Base-by-base conservation (phyloP, 352 stramenopile species). In the Globisporangium perplexum region DNA sequence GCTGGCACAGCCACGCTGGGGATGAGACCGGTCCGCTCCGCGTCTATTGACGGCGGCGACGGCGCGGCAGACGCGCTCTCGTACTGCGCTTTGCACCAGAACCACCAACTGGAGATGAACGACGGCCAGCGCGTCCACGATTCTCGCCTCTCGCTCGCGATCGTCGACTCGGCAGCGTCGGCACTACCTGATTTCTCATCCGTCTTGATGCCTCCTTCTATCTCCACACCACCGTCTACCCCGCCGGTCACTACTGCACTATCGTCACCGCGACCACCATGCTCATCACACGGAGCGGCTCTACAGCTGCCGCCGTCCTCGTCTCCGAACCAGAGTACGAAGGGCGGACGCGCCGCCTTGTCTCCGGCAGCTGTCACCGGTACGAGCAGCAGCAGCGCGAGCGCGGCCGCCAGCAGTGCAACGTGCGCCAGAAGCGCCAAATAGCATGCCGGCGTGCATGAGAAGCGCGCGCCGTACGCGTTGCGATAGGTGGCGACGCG, bases 381-480 rank as follows among this genome's bases (percentile, higher is more conserved):
- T n/a, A 85, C 55, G 24, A 78, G 42, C 10, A 62, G 63, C 31
- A 90, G 47, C 26, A 90, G 58, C 20, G 63, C 39, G 18, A 45
- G 20, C n/a, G 20, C 39, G 7, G 7, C n/a, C 7, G 0, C n/a
- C 39, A 45, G 18, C 5, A 45, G 18, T 7, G 69, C 31, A 10
- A 70, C 48, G 45, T 86, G 70, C 20, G 62, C 43, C 18, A 57
- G 50, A 20, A 74, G 62, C 31, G 73, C 62, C 49, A 82, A 68
- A 35, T 65, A 62, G 53, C 77, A 90, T 17, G 69, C 71, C 10
- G 65, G 57, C 17, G 69, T 60, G 44, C 71, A 86, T 24, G 63
- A 41, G 28, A 88, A 87, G 30, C 66, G 69, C 28, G 75, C 72
- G 11, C 80, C 80, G 48, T 85, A 86, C 18, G 55, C 77, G 58